phyloP scores from a whole-genome alignment of 2,329 filamentous ascomycete species.

The Cladosporium sp. region DNA sequence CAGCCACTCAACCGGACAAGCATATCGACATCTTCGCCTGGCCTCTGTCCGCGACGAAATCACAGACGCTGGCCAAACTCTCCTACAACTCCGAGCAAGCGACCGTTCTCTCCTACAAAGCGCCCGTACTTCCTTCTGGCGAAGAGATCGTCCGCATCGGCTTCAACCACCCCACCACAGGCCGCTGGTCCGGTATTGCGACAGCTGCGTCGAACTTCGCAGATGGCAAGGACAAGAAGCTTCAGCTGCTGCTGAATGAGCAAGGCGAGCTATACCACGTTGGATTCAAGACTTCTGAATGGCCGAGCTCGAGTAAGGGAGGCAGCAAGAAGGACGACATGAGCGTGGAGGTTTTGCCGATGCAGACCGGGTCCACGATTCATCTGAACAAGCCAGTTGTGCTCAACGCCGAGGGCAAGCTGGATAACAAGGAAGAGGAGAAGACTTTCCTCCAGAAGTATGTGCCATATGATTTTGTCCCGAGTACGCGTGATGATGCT shows the following conservation, averaged over 20 bases:
- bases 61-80: slow-evolving; percentile 40
- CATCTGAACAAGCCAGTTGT: slow-evolving; percentile 50
- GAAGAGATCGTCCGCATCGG: slow-evolving; percentile 42
- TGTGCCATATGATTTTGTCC: slow-evolving; percentile 18
- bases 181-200: slow-evolving; percentile 41
- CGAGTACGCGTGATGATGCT: slow-evolving; percentile 15
- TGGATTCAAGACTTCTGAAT: slow-evolving; percentile 36
- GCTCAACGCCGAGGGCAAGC: slow-evolving; percentile 51
- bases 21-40: slow-evolving; percentile 33
- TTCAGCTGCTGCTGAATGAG: slow-evolving; percentile 40
- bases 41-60: slow-evolving; percentile 31
- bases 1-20: slow-evolving; percentile 21
- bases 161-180: slow-evolving; percentile 34
- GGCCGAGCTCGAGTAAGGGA: slow-evolving; percentile 14
- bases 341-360: slow-evolving; percentile 39
- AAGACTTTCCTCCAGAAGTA: slow-evolving; percentile 50
- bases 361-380: slow-evolving; percentile 37
- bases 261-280: slow-evolving; percentile 42
- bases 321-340: slow-evolving; percentile 31
- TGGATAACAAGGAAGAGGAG: slow-evolving; percentile 43
- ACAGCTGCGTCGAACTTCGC: slow-evolving; percentile 41
- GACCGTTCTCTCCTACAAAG: slow-evolving; percentile 36
- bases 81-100: slow-evolving; percentile 38
- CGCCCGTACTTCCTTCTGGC: slow-evolving; percentile 28
- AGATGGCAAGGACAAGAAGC: slow-evolving; percentile 38